Evolutionary conservation across 2,329 filamentous ascomycete genomes (phyloP).

Genomic region (Parastagonospora avenae): DNA sequence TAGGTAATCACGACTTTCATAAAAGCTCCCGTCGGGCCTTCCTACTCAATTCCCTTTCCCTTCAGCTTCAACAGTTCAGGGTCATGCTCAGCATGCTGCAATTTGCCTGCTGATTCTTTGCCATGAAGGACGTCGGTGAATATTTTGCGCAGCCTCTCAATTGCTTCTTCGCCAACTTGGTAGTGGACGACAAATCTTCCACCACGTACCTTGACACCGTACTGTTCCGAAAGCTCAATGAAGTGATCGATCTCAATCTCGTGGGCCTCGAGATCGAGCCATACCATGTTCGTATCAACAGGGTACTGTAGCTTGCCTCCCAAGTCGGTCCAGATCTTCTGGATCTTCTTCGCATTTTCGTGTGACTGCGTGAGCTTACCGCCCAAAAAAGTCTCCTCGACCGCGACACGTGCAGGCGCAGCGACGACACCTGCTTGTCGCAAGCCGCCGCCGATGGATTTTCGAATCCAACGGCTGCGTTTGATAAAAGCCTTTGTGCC

Average conservation of each 20-base stretch:
- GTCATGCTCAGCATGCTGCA: slow-evolving; percentile 24
- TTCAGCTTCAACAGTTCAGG: slow-evolving; percentile 36
- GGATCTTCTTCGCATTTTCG: slow-evolving; percentile 65
- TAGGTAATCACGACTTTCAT: neutral
- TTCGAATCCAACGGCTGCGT: slow-evolving; percentile 75
- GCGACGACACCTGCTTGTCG: slow-evolving; percentile 78
- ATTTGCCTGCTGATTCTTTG: slow-evolving; percentile 23
- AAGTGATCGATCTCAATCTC: slow-evolving; percentile 60
- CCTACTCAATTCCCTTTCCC: slow-evolving; percentile 36
- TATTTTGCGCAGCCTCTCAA: slow-evolving; percentile 50
- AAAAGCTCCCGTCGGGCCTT: neutral
- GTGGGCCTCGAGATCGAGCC: slow-evolving; percentile 73
- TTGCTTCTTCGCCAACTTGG: slow-evolving; percentile 71
- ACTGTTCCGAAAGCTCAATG: slow-evolving; percentile 59
- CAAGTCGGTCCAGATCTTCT: slow-evolving; percentile 67
- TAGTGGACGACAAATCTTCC: slow-evolving; percentile 72
- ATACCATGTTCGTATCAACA: slow-evolving; percentile 91
- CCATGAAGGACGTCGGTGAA: slow-evolving; percentile 31
- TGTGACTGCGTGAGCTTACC: slow-evolving; percentile 68
- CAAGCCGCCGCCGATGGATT: slow-evolving; percentile 79
- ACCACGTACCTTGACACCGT: slow-evolving; percentile 62
- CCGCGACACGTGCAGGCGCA: slow-evolving; percentile 74
- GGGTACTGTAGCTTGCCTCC: slow-evolving; percentile 73
- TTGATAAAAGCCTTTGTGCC: slow-evolving; percentile 63
- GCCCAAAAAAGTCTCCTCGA: slow-evolving; percentile 78